Conservation (phyloP, 2,329 filamentous ascomycete genomes). For the Phoma sp. region DNA sequence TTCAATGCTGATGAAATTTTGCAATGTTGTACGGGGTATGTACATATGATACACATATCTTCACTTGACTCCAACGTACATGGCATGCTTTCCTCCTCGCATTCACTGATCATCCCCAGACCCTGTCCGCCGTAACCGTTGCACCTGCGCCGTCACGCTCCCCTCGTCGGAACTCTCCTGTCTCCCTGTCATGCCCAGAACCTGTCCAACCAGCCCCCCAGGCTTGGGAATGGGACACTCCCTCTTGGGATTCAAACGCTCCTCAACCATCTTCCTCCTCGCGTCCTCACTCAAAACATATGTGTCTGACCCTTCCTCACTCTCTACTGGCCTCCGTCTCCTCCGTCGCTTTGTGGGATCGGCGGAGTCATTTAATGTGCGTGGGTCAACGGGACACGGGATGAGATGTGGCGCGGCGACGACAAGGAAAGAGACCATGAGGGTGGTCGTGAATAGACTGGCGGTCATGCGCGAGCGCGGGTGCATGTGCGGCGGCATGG, state of each 20-base stretch:
- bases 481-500: conserved; percentile 84
- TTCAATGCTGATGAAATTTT: too few relatives aligned
- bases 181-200: conserved; percentile 69
- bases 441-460: conserved; percentile 91
- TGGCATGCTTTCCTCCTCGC: too few relatives aligned
- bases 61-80: too few relatives aligned
- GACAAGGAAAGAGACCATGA: conserved; percentile 88
- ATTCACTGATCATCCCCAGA: neutral
- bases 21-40: too few relatives aligned
- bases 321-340: conserved; percentile 51
- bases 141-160: neutral
- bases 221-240: conserved; percentile 96
- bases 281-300: conserved; percentile 31
- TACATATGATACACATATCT: too few relatives aligned
- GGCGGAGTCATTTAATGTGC: conserved; percentile 74
- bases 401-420: conserved; percentile 89
- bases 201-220: conserved; percentile 73
- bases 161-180: conserved; percentile 33
- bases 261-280: conserved; percentile 22
- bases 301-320: conserved; percentile 24
- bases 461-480: conserved; percentile 92
- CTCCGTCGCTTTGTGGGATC: conserved; percentile 40
- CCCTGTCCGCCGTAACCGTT: conserved; percentile 6
- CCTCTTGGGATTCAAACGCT: conserved; percentile 53
- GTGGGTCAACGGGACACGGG: conserved; percentile 82